A percentile compares a stretch with the other conserved stretches of the same genome.
Conservation (phyloP, 176 grass and related monocot species). For the Oryza meyeriana region DNA sequence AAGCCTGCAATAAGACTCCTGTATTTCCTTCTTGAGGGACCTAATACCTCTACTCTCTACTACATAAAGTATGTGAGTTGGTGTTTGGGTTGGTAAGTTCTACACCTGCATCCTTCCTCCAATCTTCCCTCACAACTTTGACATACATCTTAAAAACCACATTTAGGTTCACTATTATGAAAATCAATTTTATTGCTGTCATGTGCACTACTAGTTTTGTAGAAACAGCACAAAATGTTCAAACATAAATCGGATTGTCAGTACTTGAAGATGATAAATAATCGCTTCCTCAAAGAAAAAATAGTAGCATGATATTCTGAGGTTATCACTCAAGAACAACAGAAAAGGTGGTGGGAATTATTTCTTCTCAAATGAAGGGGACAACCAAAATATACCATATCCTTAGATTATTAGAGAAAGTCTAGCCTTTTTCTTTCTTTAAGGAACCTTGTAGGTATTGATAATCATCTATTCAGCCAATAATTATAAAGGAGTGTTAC, state of each 20-base stretch:
- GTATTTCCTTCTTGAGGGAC: not conserved
- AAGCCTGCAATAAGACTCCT: not conserved
- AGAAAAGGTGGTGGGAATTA: not conserved
- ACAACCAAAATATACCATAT: not conserved
- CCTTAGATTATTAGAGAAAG: constrained; percentile 12
- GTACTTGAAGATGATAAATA: not conserved
- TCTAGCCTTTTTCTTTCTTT: not conserved
- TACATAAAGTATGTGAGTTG: not conserved
- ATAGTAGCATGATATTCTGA: not conserved
- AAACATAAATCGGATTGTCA: not conserved
- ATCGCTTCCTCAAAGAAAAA: not conserved
- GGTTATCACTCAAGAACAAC: not conserved
- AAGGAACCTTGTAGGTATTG: constrained; percentile 9
- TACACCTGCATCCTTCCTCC: not conserved
- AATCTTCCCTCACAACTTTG: not conserved
- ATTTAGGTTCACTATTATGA: not conserved
- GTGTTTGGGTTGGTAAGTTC: not conserved
- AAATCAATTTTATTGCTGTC: not conserved
- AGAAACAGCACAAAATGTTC: not conserved
- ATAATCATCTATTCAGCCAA: constrained; percentile 25
- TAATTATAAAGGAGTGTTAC: constrained; percentile 2
- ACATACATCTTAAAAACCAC: not conserved
- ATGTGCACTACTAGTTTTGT: not conserved
- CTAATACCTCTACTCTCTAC: not conserved
- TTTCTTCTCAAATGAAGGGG: not conserved